Conservation (phyloP, 148 eudicot genomes). For the Limonium bicolor region DNA sequence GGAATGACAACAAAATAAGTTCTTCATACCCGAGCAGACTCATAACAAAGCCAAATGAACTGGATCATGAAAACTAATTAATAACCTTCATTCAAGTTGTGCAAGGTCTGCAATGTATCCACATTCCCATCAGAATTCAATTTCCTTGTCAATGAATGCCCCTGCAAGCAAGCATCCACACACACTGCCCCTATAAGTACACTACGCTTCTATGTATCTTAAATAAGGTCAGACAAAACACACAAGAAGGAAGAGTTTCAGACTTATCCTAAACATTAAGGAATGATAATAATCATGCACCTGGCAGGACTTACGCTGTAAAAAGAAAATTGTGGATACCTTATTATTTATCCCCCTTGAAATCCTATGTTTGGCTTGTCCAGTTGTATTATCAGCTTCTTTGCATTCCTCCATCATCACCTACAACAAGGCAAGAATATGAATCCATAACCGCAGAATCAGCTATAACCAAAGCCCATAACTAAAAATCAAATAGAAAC, state of each 20-base stretch:
- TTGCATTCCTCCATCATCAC: constrained; percentile 61
- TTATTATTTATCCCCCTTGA: constrained; percentile 74
- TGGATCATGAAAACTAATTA: neutral
- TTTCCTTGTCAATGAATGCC: constrained; percentile 64
- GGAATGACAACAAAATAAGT: neutral
- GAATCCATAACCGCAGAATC: too few species aligned
- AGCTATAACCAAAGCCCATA: neutral
- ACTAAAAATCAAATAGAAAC: neutral
- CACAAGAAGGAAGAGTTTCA: too few species aligned
- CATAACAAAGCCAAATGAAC: neutral
- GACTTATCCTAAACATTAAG: too few species aligned
- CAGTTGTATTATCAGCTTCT: constrained; percentile 66
- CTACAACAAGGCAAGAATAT: too few species aligned
- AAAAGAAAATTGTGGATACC: too few species aligned
- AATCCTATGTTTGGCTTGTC: constrained; percentile 68
- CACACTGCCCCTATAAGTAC: too few species aligned
- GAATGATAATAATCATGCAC: too few species aligned
- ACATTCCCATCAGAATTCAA: constrained; percentile 68
- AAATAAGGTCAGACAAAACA: too few species aligned
- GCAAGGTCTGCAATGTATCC: constrained; percentile 63
- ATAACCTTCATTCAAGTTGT: constrained; percentile 68
- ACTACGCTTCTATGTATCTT: too few species aligned
- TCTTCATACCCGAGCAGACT: neutral
- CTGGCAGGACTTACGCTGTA: too few species aligned
- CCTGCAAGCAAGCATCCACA: too few species aligned